phyloP scores from a whole-genome alignment of 2,329 filamentous ascomycete species.

The Rutstroemia sp. region DNA sequence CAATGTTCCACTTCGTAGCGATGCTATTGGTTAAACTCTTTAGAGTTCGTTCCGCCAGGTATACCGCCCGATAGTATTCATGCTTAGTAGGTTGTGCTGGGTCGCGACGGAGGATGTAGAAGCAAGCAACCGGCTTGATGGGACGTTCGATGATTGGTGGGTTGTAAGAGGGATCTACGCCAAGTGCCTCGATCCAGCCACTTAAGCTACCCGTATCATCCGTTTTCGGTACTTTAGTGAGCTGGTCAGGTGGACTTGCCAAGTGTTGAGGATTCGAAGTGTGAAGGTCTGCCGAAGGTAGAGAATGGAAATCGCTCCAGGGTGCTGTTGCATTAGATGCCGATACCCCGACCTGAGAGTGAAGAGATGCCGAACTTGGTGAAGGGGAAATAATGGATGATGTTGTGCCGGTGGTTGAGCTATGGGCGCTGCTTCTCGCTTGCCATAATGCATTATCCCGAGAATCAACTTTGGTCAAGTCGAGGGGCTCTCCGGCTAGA shows the following conservation, averaged over 20 bases:
- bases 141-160: slow-evolving; percentile 64
- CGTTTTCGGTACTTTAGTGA: slow-evolving; percentile 47
- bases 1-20: slow-evolving; percentile 72
- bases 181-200: slow-evolving; percentile 85
- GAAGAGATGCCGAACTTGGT: slow-evolving; percentile 56
- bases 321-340: slow-evolving; percentile 33
- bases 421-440: slow-evolving; percentile 43
- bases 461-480: slow-evolving; percentile 45
- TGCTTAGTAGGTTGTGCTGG: slow-evolving; percentile 39
- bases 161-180: slow-evolving; percentile 79
- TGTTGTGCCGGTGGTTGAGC: slow-evolving; percentile 46
- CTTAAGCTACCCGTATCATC: slow-evolving; percentile 59
- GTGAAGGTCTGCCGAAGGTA: slow-evolving; percentile 40
- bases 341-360: slow-evolving; percentile 39
- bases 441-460: slow-evolving; percentile 29
- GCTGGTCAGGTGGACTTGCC: slow-evolving; percentile 41
- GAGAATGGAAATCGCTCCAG: slow-evolving; percentile 52
- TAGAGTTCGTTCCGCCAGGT: slow-evolving; percentile 69
- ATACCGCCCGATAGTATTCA: slow-evolving; percentile 74
- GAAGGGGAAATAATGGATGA: slow-evolving; percentile 60
- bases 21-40: slow-evolving; percentile 67
- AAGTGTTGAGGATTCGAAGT: slow-evolving; percentile 34
- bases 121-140: slow-evolving; percentile 74
- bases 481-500: slow-evolving; percentile 59
- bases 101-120: slow-evolving; percentile 64